Conservation (phyloP, 345 rosid species). For the Lumnitzera littorea region DNA sequence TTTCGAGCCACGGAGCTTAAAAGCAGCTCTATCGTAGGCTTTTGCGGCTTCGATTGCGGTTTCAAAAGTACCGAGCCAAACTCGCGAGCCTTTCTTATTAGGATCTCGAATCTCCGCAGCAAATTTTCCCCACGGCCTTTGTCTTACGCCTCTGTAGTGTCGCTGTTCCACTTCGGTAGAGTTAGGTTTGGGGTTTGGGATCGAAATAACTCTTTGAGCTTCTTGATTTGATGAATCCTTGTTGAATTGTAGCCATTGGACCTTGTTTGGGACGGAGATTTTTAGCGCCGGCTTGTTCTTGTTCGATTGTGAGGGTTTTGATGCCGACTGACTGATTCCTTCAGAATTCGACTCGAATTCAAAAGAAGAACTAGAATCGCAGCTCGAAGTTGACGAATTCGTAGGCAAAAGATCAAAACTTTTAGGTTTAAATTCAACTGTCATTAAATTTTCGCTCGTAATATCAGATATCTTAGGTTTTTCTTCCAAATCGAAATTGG, state of each 20-base stretch:
- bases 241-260: constrained; percentile 44
- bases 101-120: constrained; percentile 98
- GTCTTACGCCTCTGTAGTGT: constrained; percentile 91
- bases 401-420: not conserved
- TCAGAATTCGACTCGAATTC: constrained; percentile 38
- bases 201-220: not conserved
- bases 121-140: constrained; percentile 92
- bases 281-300: constrained; percentile 34
- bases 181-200: not conserved
- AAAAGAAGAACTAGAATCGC: constrained; percentile 7
- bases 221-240: constrained; percentile 2
- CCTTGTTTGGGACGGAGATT: constrained; percentile 38
- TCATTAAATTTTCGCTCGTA: too few relatives aligned
- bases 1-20: constrained; percentile 68
- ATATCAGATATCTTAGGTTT: not conserved
- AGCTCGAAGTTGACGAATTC: constrained; percentile 7
- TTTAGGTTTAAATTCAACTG: too few relatives aligned
- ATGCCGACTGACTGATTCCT: constrained; percentile 24
- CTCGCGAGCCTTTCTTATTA: constrained; percentile 51
- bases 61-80: constrained; percentile 89
- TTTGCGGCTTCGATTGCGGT: constrained; percentile 69
- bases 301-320: constrained; percentile 15
- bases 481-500: not conserved
- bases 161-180: constrained; percentile 16
- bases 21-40: constrained; percentile 84